Conservation (phyloP, 2,329 filamentous ascomycete species). For the Cordyceps farinosa region DNA sequence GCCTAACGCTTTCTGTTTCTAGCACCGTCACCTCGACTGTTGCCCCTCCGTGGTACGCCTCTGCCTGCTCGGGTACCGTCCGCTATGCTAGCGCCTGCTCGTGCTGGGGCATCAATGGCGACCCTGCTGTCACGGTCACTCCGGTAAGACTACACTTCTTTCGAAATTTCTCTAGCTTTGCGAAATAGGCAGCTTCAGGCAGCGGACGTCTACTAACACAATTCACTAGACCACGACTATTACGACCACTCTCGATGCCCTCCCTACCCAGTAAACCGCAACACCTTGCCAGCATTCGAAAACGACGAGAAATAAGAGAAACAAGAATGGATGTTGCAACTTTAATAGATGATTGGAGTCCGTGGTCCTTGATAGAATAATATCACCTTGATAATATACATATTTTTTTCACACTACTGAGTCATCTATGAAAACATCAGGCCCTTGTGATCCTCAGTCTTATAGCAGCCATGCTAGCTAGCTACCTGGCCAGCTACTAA, state of each 20-base stretch:
- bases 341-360: too few species aligned
- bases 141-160: neutral
- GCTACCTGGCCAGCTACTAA: too few species aligned
- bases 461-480: too few species aligned
- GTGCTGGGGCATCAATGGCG: constrained; percentile 10
- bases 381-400: too few species aligned
- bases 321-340: too few species aligned
- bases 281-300: neutral
- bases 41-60: constrained; percentile 3
- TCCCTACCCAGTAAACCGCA: neutral
- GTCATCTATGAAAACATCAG: too few species aligned
- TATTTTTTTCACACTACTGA: too few species aligned
- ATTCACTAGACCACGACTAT: neutral
- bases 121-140: neutral
- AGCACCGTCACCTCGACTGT: constrained; percentile 12
- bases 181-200: neutral
- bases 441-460: too few species aligned
- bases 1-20: neutral
- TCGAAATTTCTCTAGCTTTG: neutral
- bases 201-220: neutral
- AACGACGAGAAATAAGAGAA: too few species aligned
- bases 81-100: constrained; percentile 15
- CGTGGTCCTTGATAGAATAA: too few species aligned
- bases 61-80: constrained; percentile 2
- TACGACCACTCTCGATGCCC: neutral